Base-by-base conservation (phyloP, 208 protist species). In the Kentomonas sorsogonicus region DNA sequence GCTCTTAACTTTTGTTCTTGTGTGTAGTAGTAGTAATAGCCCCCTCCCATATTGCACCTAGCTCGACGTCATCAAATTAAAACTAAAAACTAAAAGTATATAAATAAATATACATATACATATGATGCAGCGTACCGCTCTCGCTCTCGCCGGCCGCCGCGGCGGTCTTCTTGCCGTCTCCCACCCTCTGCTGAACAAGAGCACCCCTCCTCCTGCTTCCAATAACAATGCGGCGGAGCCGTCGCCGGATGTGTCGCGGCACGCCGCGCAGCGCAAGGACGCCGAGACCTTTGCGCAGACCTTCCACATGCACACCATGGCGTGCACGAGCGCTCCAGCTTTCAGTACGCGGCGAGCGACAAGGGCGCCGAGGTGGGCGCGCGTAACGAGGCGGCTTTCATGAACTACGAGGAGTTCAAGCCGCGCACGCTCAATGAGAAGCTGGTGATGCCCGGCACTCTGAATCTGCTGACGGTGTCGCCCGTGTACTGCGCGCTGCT, bases 331-430 rank as follows among this genome's bases (percentile, higher is more conserved):
- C 79, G 86, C 44, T 91, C 83, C 10, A 55, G 64, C 3, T 79
- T 84, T 40, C 63, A 78, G 54, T 94, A 94, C 66, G 74, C 75
- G 63, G 69, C 75, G 53, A 88, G 79, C 50, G 53, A 76, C 9
- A 91, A 94, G 63, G 86, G 83, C 55, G 80, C 77, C 7, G 86
- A 94, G 43, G 86, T 91, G 10, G 86, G 86, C 34, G 83, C 86
- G 16, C 79, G 86, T 57, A 94, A 94, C 66, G 86, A 94, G 63
- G 83, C 86, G 2, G 86, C 83, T 6, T 89, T 79, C 63, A 90
- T 94, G 74, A 86, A 91, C 67, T 94, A 91, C 63, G 74, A 80
- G 43, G 52, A 63, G 31, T 81, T 89, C 57, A 71, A 50, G 15
- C 83, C 83, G 7, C 43, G 36, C 7, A 80, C 78, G 20, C 46